Evolutionary conservation across 805 yeast genomes (phyloP), one percentile per base, ranked within the genome.

Genomic region (Ogataea trehalophila): DNA sequence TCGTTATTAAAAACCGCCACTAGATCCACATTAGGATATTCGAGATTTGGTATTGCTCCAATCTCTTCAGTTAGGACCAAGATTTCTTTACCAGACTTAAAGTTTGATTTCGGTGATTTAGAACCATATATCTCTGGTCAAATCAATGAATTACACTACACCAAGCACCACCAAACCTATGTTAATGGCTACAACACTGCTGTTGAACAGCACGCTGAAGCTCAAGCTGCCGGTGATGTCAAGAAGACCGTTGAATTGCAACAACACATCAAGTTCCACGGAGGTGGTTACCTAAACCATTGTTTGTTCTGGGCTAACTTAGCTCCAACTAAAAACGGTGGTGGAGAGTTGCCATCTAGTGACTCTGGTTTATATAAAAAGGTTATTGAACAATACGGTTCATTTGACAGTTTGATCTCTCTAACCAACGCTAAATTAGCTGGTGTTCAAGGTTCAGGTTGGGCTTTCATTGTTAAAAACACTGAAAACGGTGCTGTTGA

Each of bases 371-470:
- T 89, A 33, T 79, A 74, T 45, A 69, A 77, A 62, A 82, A 83
- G 53, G 79, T 89, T 51, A 61, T 66, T 43, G 71, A 69, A 39
- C 82, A 85, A 65, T 88, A 76, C 62, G 96, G 96, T 34, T 75
- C 83, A 16, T 69, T 85, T 50, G 96, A 90, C 58, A 75, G 74
- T 47, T 74, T 90, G 68, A 80, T 82, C 50, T 59, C 69, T 37
- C 61, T 77, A 50, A 79, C 91, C 56, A 89, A 88, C 68, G 58
- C 77, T 39, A 79, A 81, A 64, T 72, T 89, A 60, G 95, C 95
- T 35, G 94, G 94, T 48, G 77, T 89, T 59, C 96, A 89, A 72
- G 97, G 97, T 65, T 85, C 96, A 6, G 97, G 97, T 41, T 89
- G 97, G 97, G 94, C 94, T 33, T 89, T 91, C 75, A 74, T 89